phyloP scores from a whole-genome alignment of 1,139 yeast species.

The Candida anutae region DNA sequence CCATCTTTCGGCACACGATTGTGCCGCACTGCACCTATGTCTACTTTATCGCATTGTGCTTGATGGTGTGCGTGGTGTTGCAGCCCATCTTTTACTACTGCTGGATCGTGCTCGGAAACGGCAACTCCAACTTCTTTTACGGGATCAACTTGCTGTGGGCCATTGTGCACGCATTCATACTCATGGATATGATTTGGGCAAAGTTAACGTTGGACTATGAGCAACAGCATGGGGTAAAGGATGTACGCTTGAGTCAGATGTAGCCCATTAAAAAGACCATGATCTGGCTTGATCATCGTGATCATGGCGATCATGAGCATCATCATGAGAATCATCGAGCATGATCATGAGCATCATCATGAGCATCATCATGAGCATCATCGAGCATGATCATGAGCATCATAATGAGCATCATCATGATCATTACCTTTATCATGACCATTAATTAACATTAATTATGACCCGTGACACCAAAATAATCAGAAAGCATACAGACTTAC shows the following conservation, averaged over 20 bases:
- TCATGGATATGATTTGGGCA: conserved; percentile 81
- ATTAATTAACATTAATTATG: too few relatives aligned
- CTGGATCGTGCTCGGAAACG: conserved; percentile 93
- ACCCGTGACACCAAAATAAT: too few relatives aligned
- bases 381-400: too few relatives aligned
- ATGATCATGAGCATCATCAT: too few relatives aligned
- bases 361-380: too few relatives aligned
- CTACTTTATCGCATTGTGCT: conserved; percentile 30
- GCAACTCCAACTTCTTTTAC: conserved; percentile 92
- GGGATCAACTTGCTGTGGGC: conserved; percentile 85
- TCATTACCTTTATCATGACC: too few relatives aligned
- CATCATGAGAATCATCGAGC: too few relatives aligned
- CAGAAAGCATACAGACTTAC: too few relatives aligned
- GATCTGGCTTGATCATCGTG: too few relatives aligned
- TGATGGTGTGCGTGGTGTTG: conserved; percentile 34
- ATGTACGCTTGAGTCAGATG: conserved; percentile 34
- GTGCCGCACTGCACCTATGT: conserved; percentile 27
- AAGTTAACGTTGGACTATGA: conserved; percentile 64
- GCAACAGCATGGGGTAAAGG: conserved; percentile 11
- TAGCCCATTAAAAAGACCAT: too few relatives aligned
- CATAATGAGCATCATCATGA: too few relatives aligned
- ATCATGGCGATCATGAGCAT: too few relatives aligned
- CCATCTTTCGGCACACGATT: conserved; percentile 44
- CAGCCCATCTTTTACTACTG: conserved; percentile 89
- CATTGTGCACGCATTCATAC: conserved; percentile 56